phyloP scores from a whole-genome alignment of 495 filamentous ascomycete genomes.

The Margaritispora aquatica region DNA sequence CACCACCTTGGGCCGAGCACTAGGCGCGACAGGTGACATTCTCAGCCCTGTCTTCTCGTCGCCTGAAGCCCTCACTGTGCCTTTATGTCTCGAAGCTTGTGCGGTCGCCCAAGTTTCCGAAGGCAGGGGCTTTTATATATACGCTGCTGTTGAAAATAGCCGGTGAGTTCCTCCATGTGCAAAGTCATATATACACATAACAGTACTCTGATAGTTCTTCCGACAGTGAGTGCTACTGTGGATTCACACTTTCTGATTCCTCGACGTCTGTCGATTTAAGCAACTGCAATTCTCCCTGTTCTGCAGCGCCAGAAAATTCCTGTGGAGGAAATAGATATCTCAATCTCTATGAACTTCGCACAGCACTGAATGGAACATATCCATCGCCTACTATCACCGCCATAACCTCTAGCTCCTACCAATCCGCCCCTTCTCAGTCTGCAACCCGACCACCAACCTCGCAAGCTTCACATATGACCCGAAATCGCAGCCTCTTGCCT shows the following conservation, averaged over 20 bases:
- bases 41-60: neutral
- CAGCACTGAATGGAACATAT: neutral
- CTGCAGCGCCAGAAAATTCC: neutral
- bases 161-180: neutral
- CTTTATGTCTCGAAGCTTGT: slow-evolving; percentile 3
- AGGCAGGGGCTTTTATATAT: neutral
- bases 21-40: neutral
- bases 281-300: slow-evolving; percentile 1
- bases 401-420: neutral
- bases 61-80: neutral
- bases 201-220: too few species aligned
- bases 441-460: neutral
- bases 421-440: neutral
- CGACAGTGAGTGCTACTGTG: slow-evolving; percentile 10
- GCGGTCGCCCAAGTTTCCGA: neutral
- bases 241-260: neutral
- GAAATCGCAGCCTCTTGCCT: neutral
- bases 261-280: neutral
- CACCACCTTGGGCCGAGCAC: neutral
- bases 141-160: slow-evolving; percentile 1
- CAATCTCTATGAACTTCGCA: neutral
- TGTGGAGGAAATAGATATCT: slow-evolving; percentile 2
- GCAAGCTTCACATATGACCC: neutral
- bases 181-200: too few species aligned
- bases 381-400: neutral